Evolutionary conservation across 2,329 filamentous ascomycete genomes (phyloP), one percentile per base, ranked within the genome.

Genomic region (Cercospora canescens): DNA sequence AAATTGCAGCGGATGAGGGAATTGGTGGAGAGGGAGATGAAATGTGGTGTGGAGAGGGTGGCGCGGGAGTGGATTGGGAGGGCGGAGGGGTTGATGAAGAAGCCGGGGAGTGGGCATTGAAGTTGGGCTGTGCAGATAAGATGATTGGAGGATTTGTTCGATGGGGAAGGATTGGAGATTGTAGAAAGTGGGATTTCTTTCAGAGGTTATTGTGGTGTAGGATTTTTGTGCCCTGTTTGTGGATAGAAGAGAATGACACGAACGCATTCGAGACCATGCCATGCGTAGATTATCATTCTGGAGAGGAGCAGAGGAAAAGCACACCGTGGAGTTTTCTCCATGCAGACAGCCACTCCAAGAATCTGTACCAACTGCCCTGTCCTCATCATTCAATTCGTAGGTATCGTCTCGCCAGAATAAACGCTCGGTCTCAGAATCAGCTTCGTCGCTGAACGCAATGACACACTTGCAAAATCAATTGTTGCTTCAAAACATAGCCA

Each of bases 1-100:
- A 56, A 18, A 35, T 12, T 56, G 28, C 52, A 24, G 4, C 28
- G 18, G 16, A 30, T 56, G 9, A 24, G 5, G 24, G 30, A 24
- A 70, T 77, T 96, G 60, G 83, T 92, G 56, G 86, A 87, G 63
- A 77, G 80, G 41, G 85, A 87, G 50, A 78, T 80, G 71, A 81
- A 82, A 59, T 81, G 79, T 9, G 80, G 81, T 6, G 67, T 86
- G 50, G 73, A 77, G 16, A 72, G 72, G 37, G 79, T 86, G 18
- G 82, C 81, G 45, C 75, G 67, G 65, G 79, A 81, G 48, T 88
- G 86, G 86, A 77, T 86, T 66, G 81, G 81, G 62, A 81, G 84
- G 59, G 84, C 83, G 2, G 80, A 79, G 68, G 79, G 79, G 54
- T 74, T 87, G 66, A 79, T 81, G 68, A 78, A 77, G 61, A 83